Percentiles rank a stretch among this genome's conserved stretches.
Evolutionary conservation across 768 basidiomycete genomes (phyloP).

Genomic region (Lactarius pseudohatsudake): DNA sequence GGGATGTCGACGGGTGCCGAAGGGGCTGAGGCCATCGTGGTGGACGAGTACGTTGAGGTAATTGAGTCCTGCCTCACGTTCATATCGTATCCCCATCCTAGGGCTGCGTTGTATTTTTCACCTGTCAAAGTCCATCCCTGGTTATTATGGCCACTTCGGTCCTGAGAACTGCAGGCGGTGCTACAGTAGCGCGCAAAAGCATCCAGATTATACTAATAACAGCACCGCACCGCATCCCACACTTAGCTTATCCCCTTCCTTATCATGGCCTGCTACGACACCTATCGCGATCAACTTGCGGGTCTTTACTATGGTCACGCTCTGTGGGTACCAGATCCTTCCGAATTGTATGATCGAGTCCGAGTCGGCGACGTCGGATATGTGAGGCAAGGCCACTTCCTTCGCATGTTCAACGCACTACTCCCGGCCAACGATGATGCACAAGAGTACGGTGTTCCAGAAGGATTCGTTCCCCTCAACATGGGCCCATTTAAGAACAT

Average conservation of each 20-base stretch:
- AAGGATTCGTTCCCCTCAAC: conserved; percentile 8
- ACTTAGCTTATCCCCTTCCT: not conserved
- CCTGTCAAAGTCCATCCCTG: not conserved
- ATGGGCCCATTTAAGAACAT: conserved; percentile 20
- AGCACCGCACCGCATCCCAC: not conserved
- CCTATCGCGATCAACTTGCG: conserved; percentile 1
- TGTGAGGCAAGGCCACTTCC: conserved; percentile 27
- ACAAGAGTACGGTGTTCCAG: conserved; percentile 14
- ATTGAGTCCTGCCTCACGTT: not conserved
- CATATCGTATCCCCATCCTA: not conserved
- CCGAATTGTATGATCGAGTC: conserved; percentile 26
- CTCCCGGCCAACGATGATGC: conserved; percentile 14
- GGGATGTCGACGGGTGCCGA: conserved; percentile 31
- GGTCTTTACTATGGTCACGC: conserved; percentile 1
- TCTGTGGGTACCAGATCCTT: conserved; percentile 29
- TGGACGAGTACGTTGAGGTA: not conserved
- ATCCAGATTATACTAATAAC: not conserved
- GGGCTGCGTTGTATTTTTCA: not conserved
- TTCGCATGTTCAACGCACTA: conserved; percentile 28
- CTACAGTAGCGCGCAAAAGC: not conserved
- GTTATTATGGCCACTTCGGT: not conserved
- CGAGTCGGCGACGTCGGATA: conserved; percentile 30
- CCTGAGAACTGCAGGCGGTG: not conserved
- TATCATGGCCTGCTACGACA: not conserved
- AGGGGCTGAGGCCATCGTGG: conserved; percentile 24